phyloP scores from a whole-genome alignment of 2,329 filamentous ascomycete genomes.

The Pochonia chlamydosporia region DNA sequence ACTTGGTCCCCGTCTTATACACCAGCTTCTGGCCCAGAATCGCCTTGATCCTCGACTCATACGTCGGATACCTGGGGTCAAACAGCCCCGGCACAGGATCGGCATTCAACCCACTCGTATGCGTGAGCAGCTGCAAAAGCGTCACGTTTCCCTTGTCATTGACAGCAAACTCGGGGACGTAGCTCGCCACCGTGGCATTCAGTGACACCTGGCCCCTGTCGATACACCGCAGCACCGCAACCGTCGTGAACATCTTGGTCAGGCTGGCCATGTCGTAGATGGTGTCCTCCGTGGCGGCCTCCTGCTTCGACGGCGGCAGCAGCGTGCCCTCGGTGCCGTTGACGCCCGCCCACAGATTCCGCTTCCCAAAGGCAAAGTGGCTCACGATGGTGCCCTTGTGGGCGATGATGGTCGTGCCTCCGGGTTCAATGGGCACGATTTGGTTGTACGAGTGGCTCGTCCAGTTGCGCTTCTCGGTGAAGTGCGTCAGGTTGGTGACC shows the following conservation, averaged over 20 bases:
- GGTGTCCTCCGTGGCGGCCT: slow-evolving; percentile 23
- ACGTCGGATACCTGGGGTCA: slow-evolving; percentile 13
- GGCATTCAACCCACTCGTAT: slow-evolving; percentile 25
- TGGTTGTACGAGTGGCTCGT: slow-evolving; percentile 5
- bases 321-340: slow-evolving; percentile 25
- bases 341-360: slow-evolving; percentile 20
- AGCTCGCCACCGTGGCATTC: slow-evolving; percentile 22
- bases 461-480: slow-evolving; percentile 10
- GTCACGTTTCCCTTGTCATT: slow-evolving; percentile 29
- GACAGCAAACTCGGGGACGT: slow-evolving; percentile 23
- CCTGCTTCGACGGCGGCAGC: slow-evolving; percentile 18
- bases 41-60: slow-evolving; percentile 18
- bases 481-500: slow-evolving; percentile 16
- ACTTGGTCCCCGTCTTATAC: slow-evolving; percentile 20
- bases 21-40: slow-evolving; percentile 20
- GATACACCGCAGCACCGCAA: slow-evolving; percentile 24
- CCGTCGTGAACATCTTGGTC: slow-evolving; percentile 30
- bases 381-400: slow-evolving; percentile 18
- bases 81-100: slow-evolving; percentile 22
- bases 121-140: slow-evolving; percentile 24
- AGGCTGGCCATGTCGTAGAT: slow-evolving; percentile 34
- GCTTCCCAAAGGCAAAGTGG: slow-evolving; percentile 20
- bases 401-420: slow-evolving; percentile 15
- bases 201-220: slow-evolving; percentile 19
- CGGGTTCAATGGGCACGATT: slow-evolving; percentile 18